Base-by-base conservation (phyloP, 768 basidiomycete genomes). In the Tulasnella sp. region DNA sequence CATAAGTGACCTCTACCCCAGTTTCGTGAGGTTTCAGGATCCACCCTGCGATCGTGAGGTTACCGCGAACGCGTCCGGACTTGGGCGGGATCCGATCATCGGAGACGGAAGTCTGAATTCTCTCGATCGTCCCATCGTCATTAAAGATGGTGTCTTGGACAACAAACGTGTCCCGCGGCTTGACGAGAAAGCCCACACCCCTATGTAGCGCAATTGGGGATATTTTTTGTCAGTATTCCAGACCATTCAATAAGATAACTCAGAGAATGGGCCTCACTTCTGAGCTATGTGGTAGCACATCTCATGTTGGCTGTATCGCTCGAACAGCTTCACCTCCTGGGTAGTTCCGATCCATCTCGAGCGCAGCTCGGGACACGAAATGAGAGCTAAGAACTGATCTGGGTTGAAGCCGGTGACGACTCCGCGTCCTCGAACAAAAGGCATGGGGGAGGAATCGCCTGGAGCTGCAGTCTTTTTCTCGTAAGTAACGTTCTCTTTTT, bases 401-500 rank as follows among this genome's bases (percentile, higher is more conserved):
- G 45, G 54, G 26, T n/a, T 58, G n/a, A 58, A 59, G 7, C 52
- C 61, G 3, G 54, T 47, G 7, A 61, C 54, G 21, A 34, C 55
- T 4, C 60, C 64, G 10, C 51, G 38, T 42, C 65, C 55, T 21
- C 61, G 21, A 41, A 65, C 61, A 38, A 64, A 19, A 15, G 61
- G 51, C 27, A 64, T 15, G 26, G 52, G 24, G 32, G 52, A 43
- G 30, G 56, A n/a, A 47, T 62, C 56, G 41, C 42, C 59, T 13
- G 56, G 56, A 13, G 47, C 21, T 23, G 58, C 17, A 41, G 54
- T 23, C 43, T 64, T 52, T 41, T 62, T 49, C 63, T 65, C 61
- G 45, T 62, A 27, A 32, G 56, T 19, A 41, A 62, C 42, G 43
- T 58, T 48, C 44, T 58, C 52, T 60, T 61, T 49, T 30, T 50